phyloP scores from a whole-genome alignment of 768 basidiomycete species.

The Heimioporus sp. region DNA sequence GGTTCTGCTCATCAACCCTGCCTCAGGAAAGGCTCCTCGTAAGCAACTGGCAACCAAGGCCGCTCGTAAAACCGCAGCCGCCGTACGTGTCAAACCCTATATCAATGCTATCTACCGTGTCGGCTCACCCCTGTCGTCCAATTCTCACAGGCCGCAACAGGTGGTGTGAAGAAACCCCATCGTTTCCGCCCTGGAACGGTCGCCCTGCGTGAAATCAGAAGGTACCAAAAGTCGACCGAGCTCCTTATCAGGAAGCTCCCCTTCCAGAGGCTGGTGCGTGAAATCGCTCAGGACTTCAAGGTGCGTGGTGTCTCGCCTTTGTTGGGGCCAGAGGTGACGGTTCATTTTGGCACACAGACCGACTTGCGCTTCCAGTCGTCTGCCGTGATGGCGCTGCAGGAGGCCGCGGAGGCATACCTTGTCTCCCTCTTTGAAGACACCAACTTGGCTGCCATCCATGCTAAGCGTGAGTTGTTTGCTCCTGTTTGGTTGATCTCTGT shows the following conservation, averaged over 20 bases:
- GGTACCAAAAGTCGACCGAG: slow-evolving; percentile 99
- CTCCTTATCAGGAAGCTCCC: slow-evolving; percentile 99
- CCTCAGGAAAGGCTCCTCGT: slow-evolving; percentile 80
- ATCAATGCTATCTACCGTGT: not conserved
- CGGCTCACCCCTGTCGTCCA: slow-evolving; percentile 10
- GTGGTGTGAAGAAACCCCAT: slow-evolving; percentile 99
- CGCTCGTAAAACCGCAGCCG: slow-evolving; percentile 79
- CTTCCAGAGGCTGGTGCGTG: slow-evolving; percentile 97
- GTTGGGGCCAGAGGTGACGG: not conserved
- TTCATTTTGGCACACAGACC: slow-evolving; percentile 45
- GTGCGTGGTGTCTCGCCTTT: slow-evolving; percentile 35
- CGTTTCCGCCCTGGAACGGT: slow-evolving; percentile 97
- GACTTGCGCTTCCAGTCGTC: slow-evolving; percentile 96
- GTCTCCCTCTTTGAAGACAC: slow-evolving; percentile 87
- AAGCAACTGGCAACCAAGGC: slow-evolving; percentile 97
- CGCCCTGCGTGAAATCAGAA: slow-evolving; percentile 97
- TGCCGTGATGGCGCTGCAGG: slow-evolving; percentile 91
- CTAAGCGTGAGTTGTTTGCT: slow-evolving; percentile 54
- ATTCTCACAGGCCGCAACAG: slow-evolving; percentile 62
- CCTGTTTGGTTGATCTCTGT: not conserved
- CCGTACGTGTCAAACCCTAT: slow-evolving; percentile 43
- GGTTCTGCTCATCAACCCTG: slow-evolving; percentile 22
- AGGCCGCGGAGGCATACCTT: slow-evolving; percentile 88
- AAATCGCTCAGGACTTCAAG: slow-evolving; percentile 98
- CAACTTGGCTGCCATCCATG: slow-evolving; percentile 89